Evolutionary conservation across 148 eudicot genomes (phyloP).

Genomic region (Nepenthes gracilis): DNA sequence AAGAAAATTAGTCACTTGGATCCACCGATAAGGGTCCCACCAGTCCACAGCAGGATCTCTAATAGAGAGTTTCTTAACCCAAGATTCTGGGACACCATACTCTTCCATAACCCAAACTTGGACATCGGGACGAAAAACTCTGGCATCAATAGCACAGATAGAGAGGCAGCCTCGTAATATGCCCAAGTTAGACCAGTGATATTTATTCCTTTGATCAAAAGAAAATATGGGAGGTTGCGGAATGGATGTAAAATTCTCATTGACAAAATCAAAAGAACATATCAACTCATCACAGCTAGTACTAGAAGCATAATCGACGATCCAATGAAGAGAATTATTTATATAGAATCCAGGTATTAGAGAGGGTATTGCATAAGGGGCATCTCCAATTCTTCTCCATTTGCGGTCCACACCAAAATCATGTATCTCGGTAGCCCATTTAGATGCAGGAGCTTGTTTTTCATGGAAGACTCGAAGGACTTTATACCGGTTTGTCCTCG

Average conservation of each 20-base stretch:
- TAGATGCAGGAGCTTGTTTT: conserved; percentile 2
- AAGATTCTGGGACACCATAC: conserved; percentile 26
- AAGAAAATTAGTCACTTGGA: conserved; percentile 17
- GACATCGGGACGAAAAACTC: conserved; percentile 13
- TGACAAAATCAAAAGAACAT: conserved; percentile 25
- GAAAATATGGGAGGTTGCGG: conserved; percentile 19
- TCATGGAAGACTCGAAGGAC: conserved; percentile 15
- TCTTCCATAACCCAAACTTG: conserved; percentile 38
- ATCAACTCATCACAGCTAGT: conserved; percentile 3
- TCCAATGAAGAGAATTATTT: conserved; percentile 26
- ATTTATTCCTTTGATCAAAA: not conserved
- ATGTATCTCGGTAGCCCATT: conserved; percentile 12
- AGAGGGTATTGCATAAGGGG: conserved; percentile 15
- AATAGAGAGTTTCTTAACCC: conserved; percentile 22
- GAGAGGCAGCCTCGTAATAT: conserved; percentile 20
- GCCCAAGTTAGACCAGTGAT: conserved; percentile 26
- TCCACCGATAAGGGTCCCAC: conserved; percentile 34
- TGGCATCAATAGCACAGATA: conserved; percentile 22
- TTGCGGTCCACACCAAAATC: conserved; percentile 12
- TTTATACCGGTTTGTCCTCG: conserved; percentile 15
- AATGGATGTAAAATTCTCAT: conserved; percentile 17
- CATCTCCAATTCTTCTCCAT: conserved; percentile 25
- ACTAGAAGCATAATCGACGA: not conserved
- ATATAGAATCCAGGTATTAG: conserved; percentile 21
- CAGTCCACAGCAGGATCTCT: conserved; percentile 26